Evolutionary conservation across 2,329 filamentous ascomycete genomes (phyloP), one percentile per base, ranked within the genome.

Genomic region (Cladophialophora chaetospira): DNA sequence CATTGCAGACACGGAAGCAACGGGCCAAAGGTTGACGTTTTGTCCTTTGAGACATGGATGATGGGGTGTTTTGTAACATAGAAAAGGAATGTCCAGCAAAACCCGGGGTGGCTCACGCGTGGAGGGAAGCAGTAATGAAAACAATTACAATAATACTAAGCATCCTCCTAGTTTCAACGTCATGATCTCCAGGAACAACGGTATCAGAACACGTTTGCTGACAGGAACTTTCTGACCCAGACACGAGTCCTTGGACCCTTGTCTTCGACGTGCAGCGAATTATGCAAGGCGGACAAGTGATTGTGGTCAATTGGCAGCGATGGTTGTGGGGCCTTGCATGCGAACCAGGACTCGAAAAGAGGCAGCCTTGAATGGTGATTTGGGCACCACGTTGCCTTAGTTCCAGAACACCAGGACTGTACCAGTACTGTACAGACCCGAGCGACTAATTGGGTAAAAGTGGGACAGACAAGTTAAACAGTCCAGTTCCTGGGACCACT

Each of bases 61-160:
- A 51, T 6, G 33, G 36, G 29, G 53, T 43, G 25, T 33, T 31
- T 51, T 56, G 55, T 58, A 58, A 58, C 38, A 58, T 58, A 58
- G 55, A 58, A 25, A 49, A 26, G 36, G 28, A 49, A 56, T 35
- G 13, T 6, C n/a, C 55, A 29, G 45, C 45, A 50, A 53, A 57
- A 53, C 44, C 42, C 15, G 38, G 28, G 43, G 45, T 17, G 23
- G 19, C 40, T 26, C 33, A 47, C 26, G 23, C 26, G 21, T 46
- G 56, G 38, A 42, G 38, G 42, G 45, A 45, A 46, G 45, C 23
- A 29, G 52, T 54, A 58, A 51, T 55, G 51, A 54, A 42, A 54
- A 42, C 19, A 47, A 36, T 19, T 19, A 13, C n/a, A n/a, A n/a
- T n/a, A n/a, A n/a, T 15, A 51, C 33, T 9, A 19, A 29, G 5